Evolutionary conservation across 1,284 basidiomycete genomes (phyloP).

Genomic region (Tranzscheliella williamsii): DNA sequence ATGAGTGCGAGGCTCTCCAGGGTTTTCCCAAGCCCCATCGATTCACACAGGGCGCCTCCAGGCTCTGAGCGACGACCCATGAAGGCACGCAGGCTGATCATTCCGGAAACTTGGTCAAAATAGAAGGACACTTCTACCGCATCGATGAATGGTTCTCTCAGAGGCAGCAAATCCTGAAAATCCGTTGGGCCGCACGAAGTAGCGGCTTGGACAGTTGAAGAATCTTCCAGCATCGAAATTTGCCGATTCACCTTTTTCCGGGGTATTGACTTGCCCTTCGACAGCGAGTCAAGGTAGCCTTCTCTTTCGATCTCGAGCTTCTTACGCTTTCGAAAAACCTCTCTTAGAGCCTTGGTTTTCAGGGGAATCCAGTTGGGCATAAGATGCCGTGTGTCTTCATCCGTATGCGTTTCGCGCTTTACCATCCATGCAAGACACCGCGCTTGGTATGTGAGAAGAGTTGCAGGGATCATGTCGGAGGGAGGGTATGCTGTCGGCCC

Average conservation of each 20-base stretch:
- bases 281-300: slow-evolving; percentile 15
- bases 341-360: slow-evolving; percentile 9
- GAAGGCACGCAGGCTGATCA: slow-evolving; percentile 30
- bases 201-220: neutral
- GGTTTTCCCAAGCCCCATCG: slow-evolving; percentile 46
- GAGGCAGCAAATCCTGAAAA: neutral
- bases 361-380: slow-evolving; percentile 37
- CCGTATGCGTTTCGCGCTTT: slow-evolving; percentile 19
- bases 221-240: neutral
- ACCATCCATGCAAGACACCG: slow-evolving; percentile 41
- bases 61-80: slow-evolving; percentile 26
- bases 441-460: slow-evolving; percentile 30
- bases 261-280: slow-evolving; percentile 4
- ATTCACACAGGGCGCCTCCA: slow-evolving; percentile 46
- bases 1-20: slow-evolving; percentile 38
- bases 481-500: slow-evolving; percentile 20
- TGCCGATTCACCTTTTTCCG: neutral
- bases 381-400: slow-evolving; percentile 18
- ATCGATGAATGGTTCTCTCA: slow-evolving; percentile 33
- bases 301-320: slow-evolving; percentile 22
- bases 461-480: slow-evolving; percentile 23
- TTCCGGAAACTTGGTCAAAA: slow-evolving; percentile 36
- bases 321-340: slow-evolving; percentile 11
- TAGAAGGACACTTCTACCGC: slow-evolving; percentile 18
- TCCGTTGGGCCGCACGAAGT: neutral